These are phyloP conservation scores for Pseudogymnoascus sp. DNA, from an alignment of 2,329 filamentous ascomycete species.

Conservation along the genomic window DNA sequence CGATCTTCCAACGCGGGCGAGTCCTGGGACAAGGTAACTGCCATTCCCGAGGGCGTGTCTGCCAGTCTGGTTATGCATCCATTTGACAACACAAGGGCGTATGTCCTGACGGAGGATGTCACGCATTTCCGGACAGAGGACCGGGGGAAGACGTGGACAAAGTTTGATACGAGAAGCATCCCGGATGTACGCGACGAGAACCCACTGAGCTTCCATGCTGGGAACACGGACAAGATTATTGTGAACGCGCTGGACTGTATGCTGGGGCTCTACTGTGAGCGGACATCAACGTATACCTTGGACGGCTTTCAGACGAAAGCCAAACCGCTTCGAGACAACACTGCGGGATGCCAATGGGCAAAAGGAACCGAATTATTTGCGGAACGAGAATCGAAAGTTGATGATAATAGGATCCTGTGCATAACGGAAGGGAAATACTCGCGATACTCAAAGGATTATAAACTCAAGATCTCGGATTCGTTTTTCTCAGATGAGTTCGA, in stretches of 20 bases:
- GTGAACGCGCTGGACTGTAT: slow-evolving; percentile 68
- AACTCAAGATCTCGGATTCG: slow-evolving; percentile 71
- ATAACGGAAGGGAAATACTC: slow-evolving; percentile 67
- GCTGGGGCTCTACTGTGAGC: slow-evolving; percentile 49
- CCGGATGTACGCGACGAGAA: slow-evolving; percentile 39
- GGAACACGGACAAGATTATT: slow-evolving; percentile 75
- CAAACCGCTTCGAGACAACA: slow-evolving; percentile 56
- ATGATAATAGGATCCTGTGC: slow-evolving; percentile 69
- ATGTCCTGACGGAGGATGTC: slow-evolving; percentile 60
- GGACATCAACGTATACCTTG: slow-evolving; percentile 63
- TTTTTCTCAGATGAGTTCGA: slow-evolving; percentile 71
- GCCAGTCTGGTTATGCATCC: slow-evolving; percentile 65
- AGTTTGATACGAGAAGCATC: slow-evolving; percentile 55
- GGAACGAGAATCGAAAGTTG: slow-evolving; percentile 54
- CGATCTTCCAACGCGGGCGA: slow-evolving; percentile 74
- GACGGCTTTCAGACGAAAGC: slow-evolving; percentile 70
- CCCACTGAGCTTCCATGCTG: slow-evolving; percentile 72
- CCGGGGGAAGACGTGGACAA: slow-evolving; percentile 69
- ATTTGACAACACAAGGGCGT: slow-evolving; percentile 69
- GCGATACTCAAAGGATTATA: slow-evolving; percentile 62
- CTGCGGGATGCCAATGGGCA: slow-evolving; percentile 80
- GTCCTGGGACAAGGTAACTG: slow-evolving; percentile 60
- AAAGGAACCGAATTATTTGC: slow-evolving; percentile 66
- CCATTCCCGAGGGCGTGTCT: slow-evolving; percentile 54
- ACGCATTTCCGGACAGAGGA: slow-evolving; percentile 79